A percentile compares a stretch with the other conserved stretches of the same genome.
Evolutionary conservation across 768 basidiomycete genomes (phyloP).

Genomic region (Leucocoprinus leucothites): DNA sequence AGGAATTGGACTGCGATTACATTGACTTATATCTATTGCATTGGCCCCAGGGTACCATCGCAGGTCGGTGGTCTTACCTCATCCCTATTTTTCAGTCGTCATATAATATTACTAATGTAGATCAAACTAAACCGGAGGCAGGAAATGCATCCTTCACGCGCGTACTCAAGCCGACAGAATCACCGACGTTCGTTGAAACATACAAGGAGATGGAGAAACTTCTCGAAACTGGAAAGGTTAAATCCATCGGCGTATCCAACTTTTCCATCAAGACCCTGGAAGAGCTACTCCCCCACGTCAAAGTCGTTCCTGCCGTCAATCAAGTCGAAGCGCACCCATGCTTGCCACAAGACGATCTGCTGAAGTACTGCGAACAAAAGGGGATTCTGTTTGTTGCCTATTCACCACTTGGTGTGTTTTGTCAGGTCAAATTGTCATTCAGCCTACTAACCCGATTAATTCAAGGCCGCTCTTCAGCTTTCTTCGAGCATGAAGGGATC

Average conservation of each 20-base stretch:
- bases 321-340: slow-evolving; percentile 59
- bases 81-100: too few relatives aligned
- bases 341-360: slow-evolving; percentile 47
- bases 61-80: slow-evolving; percentile 1
- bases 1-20: slow-evolving; percentile 35
- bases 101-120: not conserved
- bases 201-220: slow-evolving; percentile 27
- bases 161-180: slow-evolving; percentile 17
- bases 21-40: slow-evolving; percentile 36
- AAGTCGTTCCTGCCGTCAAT: slow-evolving; percentile 49
- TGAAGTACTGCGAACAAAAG: slow-evolving; percentile 43
- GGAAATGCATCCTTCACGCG: slow-evolving; percentile 3
- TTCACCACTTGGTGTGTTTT: slow-evolving; percentile 35
- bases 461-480: slow-evolving; percentile 22
- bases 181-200: slow-evolving; percentile 23
- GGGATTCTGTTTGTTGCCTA: slow-evolving; percentile 52
- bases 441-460: too few relatives aligned
- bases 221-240: slow-evolving; percentile 35
- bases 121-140: not conserved
- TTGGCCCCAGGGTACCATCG: slow-evolving; percentile 19
- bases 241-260: slow-evolving; percentile 55
- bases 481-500: slow-evolving; percentile 31
- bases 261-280: slow-evolving; percentile 44
- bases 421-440: too few relatives aligned
- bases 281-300: slow-evolving; percentile 40